Percentiles rank a stretch among this genome's conserved stretches.
These are phyloP conservation scores for Ramaria sp. DNA, from an alignment of 768 basidiomycete genomes.

Conservation along the genomic window DNA sequence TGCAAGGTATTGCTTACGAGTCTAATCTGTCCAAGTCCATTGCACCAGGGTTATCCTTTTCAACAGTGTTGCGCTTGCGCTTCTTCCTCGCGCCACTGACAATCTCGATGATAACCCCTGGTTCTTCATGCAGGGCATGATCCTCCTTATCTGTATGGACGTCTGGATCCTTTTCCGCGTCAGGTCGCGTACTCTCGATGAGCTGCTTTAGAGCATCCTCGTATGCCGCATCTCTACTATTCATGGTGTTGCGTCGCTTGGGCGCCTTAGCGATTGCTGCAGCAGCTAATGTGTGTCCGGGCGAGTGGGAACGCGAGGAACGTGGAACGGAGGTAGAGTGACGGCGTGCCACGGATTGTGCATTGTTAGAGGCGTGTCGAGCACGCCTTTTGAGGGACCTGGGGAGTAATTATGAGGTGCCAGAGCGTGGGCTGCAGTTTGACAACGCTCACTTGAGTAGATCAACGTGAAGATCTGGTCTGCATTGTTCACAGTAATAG, in stretches of 20 bases:
- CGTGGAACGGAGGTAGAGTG: conserved; percentile 35
- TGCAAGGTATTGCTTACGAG: conserved; percentile 26
- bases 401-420: conserved; percentile 13
- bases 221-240: conserved; percentile 88
- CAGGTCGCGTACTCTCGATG: conserved; percentile 34
- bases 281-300: conserved; percentile 37
- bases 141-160: conserved; percentile 10
- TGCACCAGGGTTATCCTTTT: not conserved
- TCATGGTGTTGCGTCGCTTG: conserved; percentile 94
- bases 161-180: conserved; percentile 9
- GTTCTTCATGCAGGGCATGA: conserved; percentile 31
- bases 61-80: conserved; percentile 45
- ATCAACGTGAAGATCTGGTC: conserved; percentile 75
- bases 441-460: conserved; percentile 58
- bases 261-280: conserved; percentile 22
- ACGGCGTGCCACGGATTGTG: conserved; percentile 38
- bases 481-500: conserved; percentile 92
- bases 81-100: conserved; percentile 44
- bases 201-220: conserved; percentile 56
- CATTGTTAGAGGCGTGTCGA: conserved; percentile 54
- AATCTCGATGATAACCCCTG: conserved; percentile 22
- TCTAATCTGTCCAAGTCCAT: not conserved
- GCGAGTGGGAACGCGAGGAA: conserved; percentile 69
- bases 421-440: conserved; percentile 6
- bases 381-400: conserved; percentile 56